Evolutionary conservation across 108 stramenopile species (phyloP), one percentile per base, ranked within the genome.

Genomic region (Skeletonema costatum): DNA sequence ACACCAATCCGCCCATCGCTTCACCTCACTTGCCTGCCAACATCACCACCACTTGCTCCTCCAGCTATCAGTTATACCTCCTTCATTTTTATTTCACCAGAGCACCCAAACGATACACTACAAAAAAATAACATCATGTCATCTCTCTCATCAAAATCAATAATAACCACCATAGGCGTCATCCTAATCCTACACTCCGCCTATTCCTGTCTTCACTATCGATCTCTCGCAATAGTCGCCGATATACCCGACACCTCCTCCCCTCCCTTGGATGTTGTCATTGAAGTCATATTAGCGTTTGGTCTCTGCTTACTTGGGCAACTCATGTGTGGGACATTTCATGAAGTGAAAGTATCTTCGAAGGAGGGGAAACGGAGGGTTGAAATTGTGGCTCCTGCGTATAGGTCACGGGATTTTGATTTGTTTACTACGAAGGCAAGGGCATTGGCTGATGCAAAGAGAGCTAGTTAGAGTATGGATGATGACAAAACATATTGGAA

Each of bases 161-260:
- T 65, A 19, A 64, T 84, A 32, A 84, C 83, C 17, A 72, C 70
- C 35, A 44, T 80, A 12, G 83, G 83, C 4, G 44, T 51, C 42
- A 44, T 80, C 51, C 75, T 84, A 17, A 68, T 84, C 68, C 68
- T 84, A 9, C 79, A 84, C 48, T 75, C 83, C 31, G 66, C 83
- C 38, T 84, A 84, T 70, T 84, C 83, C 21, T 84, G 83, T 39
- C 80, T 84, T 10, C 83, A 84, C 38, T 84, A 84, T 46, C 78
- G 83, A 44, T 84, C 83, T 41, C 76, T 84, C 39, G 74, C 80
- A 56, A 61, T 77, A 35, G 82, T 71, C 51, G 82, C 82, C 51
- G 83, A 84, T 30, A 65, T 80, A 11, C 75, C 75, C 16, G 79
- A 76, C 75, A 77, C 78, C 16, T 70, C 83, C 7, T 80, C 83